Evolutionary conservation across 305 asterid genomes (phyloP).

Genomic region (Plantago coronopus): DNA sequence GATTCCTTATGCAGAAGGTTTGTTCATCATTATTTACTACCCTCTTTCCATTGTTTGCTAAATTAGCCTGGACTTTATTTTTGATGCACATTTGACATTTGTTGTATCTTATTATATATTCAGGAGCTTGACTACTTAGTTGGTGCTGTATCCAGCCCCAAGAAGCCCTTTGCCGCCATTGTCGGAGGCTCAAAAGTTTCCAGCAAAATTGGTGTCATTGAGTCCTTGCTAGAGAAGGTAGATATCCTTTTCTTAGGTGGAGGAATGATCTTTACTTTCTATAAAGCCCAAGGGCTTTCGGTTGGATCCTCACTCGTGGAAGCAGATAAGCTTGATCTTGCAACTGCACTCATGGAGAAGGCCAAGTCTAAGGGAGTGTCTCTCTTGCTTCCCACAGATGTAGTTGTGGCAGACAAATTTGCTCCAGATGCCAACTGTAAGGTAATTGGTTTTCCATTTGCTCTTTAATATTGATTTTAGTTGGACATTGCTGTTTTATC

Average conservation of each 20-base stretch:
- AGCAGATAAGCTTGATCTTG: conserved; percentile 79
- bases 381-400: conserved; percentile 70
- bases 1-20: conserved; percentile 90
- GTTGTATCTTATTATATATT: conserved; percentile 11
- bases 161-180: conserved; percentile 91
- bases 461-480: too few species aligned
- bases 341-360: conserved; percentile 61
- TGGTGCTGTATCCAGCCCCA: conserved; percentile 81
- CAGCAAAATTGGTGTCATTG: conserved; percentile 71
- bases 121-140: conserved; percentile 91
- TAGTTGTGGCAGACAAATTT: conserved; percentile 75
- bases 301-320: conserved; percentile 92
- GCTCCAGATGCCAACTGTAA: conserved; percentile 83
- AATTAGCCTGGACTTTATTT: too few species aligned
- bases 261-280: conserved; percentile 88
- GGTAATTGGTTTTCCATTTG: conserved; percentile 27
- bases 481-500: too few species aligned
- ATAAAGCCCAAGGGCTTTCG: conserved; percentile 75
- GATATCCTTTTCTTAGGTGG: conserved; percentile 78
- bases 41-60: not conserved
- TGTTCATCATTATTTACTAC: not conserved
- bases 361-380: conserved; percentile 73
- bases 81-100: conserved; percentile 7
- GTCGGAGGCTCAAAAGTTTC: conserved; percentile 96
- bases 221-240: conserved; percentile 70